Evolutionary conservation across 1,284 basidiomycete genomes (phyloP).

Genomic region (Rhodotorula sp.): DNA sequence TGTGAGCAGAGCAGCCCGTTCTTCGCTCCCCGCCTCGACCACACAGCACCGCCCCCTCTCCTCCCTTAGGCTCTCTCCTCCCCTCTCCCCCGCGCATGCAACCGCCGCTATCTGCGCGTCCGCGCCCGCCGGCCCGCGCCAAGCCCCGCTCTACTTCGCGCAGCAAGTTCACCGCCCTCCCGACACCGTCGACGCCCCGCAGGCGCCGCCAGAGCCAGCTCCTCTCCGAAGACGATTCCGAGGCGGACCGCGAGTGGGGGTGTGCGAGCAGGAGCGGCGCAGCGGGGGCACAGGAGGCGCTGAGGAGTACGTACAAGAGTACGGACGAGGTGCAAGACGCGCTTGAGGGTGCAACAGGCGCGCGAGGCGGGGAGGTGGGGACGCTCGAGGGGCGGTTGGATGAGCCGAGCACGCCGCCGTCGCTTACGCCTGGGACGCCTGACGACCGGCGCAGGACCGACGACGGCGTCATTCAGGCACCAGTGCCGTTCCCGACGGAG

Average conservation of each 20-base stretch:
- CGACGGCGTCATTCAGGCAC: not conserved
- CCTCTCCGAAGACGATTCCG: not conserved
- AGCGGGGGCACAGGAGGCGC: not conserved
- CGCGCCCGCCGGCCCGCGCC: constrained; percentile 3
- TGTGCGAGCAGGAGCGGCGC: not conserved
- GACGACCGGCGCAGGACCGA: not conserved
- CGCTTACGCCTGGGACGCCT: not conserved
- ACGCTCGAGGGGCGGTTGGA: not conserved
- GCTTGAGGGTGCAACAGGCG: not conserved
- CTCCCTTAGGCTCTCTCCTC: not conserved
- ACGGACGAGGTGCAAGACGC: too few species aligned
- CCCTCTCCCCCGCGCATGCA: not conserved
- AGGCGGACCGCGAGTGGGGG: not conserved
- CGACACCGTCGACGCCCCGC: constrained; percentile 16
- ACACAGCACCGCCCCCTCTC: not conserved
- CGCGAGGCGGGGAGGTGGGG: not conserved
- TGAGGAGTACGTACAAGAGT: not conserved
- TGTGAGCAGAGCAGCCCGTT: too few species aligned
- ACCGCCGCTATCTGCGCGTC: not conserved
- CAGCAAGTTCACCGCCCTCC: constrained; percentile 3
- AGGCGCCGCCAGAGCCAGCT: not conserved
- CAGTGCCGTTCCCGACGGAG: not conserved
- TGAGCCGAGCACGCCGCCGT: not conserved
- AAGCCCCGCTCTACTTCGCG: not conserved
- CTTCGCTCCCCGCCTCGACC: not conserved